Conservation (phyloP, 2,329 filamentous ascomycete species). For the Mycosphaerella arachidis region DNA sequence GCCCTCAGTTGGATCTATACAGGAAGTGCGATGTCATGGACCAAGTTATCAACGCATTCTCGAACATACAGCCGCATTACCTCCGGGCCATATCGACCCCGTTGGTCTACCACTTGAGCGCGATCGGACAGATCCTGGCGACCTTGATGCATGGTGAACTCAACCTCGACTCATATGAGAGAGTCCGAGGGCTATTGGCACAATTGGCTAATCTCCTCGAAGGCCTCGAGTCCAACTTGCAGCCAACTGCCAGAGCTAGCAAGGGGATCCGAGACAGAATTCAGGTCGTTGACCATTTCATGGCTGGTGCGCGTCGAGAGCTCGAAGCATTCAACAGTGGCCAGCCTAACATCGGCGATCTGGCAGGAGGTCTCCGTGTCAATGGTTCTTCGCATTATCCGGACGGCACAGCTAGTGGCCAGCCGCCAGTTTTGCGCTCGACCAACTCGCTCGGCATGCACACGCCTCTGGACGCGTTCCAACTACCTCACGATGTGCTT, state of each 20-base stretch:
- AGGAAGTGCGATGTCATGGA: conserved; percentile 45
- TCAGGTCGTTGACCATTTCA: conserved; percentile 43
- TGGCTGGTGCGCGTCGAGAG: conserved; percentile 29
- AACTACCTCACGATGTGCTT: conserved; percentile 40
- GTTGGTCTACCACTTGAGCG: conserved; percentile 46
- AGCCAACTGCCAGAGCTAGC: conserved; percentile 38
- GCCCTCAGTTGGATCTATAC: conserved; percentile 30
- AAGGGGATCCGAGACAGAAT: conserved; percentile 40
- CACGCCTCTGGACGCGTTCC: conserved; percentile 33
- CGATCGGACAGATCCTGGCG: conserved; percentile 48
- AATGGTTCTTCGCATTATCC: not conserved
- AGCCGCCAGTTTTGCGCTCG: not conserved
- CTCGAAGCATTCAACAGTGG: conserved; percentile 13
- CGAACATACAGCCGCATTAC: conserved; percentile 42
- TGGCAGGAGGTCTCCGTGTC: not conserved
- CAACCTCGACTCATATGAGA: conserved; percentile 40
- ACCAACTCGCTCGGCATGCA: conserved; percentile 17
- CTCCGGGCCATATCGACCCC: conserved; percentile 47
- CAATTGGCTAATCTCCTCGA: conserved; percentile 45
- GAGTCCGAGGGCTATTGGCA: conserved; percentile 41
- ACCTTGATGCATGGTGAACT: conserved; percentile 44
- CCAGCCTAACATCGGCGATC: not conserved
- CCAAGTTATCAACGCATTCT: conserved; percentile 43
- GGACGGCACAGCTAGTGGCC: not conserved
- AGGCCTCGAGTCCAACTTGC: conserved; percentile 41